Evolutionary conservation across 176 grass and related monocot genomes (phyloP).

Genomic region (Cocos nucifera): DNA sequence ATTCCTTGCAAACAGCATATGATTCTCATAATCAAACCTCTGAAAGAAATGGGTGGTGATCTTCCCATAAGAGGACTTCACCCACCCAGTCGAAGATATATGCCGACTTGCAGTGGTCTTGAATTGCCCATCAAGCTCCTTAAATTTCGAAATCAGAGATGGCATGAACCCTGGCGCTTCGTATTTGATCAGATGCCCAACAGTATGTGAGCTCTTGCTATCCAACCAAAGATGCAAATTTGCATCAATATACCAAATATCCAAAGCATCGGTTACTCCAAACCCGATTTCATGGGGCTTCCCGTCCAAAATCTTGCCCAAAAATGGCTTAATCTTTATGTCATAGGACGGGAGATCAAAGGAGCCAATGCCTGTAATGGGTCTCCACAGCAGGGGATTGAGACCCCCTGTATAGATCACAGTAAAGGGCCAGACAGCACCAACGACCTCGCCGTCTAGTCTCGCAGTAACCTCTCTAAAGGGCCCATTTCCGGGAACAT

Average conservation of each 20-base stretch:
- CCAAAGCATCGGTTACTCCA: conserved; percentile 31
- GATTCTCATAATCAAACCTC: conserved; percentile 34
- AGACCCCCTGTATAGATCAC: conserved; percentile 49
- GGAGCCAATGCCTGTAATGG: conserved; percentile 39
- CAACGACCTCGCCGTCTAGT: conserved; percentile 38
- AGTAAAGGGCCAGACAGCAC: conserved; percentile 46
- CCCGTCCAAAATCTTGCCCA: conserved; percentile 40
- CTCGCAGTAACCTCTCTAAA: conserved; percentile 40
- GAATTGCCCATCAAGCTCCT: conserved; percentile 27
- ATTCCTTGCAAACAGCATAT: conserved; percentile 26
- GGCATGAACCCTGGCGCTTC: conserved; percentile 1
- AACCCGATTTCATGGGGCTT: conserved; percentile 45
- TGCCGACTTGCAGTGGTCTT: conserved; percentile 22
- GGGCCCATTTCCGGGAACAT: conserved; percentile 26
- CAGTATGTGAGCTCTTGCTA: too few relatives aligned
- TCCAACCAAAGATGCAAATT: conserved; percentile 67
- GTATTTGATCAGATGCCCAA: conserved; percentile 31
- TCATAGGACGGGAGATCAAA: conserved; percentile 51
- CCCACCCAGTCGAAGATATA: conserved; percentile 31
- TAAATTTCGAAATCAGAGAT: conserved; percentile 21
- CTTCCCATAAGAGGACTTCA: conserved; percentile 39
- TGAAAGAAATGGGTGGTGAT: conserved; percentile 35
- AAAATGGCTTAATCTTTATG: conserved; percentile 51
- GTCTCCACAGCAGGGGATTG: conserved; percentile 54
- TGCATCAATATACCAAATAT: conserved; percentile 43